Evolutionary conservation across 352 stramenopile species (phyloP), one percentile per base, ranked within the genome.

Genomic region (Blastocystis sp.): DNA sequence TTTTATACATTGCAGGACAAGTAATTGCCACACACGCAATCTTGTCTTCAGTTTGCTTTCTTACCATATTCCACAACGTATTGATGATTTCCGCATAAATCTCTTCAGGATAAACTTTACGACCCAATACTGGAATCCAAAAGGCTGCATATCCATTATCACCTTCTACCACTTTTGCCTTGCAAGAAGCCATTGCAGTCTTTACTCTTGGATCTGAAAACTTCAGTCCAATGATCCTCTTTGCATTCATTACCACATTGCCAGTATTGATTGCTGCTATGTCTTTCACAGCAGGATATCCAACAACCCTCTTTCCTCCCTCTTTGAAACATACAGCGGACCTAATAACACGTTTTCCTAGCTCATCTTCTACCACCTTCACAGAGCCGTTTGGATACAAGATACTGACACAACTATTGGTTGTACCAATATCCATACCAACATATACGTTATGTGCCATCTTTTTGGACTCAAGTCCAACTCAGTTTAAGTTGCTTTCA

Each of bases 1-100:
- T 11, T 98, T 92, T 16, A 95, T 98, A 94, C 98, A 98, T 29
- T 65, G n/a, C n/a, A 63, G 29, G 51, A 78, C 98, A 97, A 39
- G 98, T 91, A 29, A 97, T 94, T 88, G 97, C 92, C 88, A 96
- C 96, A 35, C 93, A 92, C 9, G 89, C 32, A 92, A 97, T 90
- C 90, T 98, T 96, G 88, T 98, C 95, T 29, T 98, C 91, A 46
- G 95, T 95, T 89, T 98, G 98, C 21, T 95, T 95, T 89, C 98
- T 97, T 59, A 95, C 95, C 59, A 96, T 95, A 52, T 95, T 95
- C 27, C 97, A 94, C 46, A 96, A 95, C 90, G 98, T 96, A 90
- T 49, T 65, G 9, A 83, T 61, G 3, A 43, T 59, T 27, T 35
- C n/a, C 12, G 39, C 51, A 11, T 83, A 16, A 29, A 83, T 49